Percentiles rank a stretch among this genome's conserved stretches.
phyloP scores from a whole-genome alignment of 371 early-diverging fungal genomes.

The Lichtheimia corymbifera region DNA sequence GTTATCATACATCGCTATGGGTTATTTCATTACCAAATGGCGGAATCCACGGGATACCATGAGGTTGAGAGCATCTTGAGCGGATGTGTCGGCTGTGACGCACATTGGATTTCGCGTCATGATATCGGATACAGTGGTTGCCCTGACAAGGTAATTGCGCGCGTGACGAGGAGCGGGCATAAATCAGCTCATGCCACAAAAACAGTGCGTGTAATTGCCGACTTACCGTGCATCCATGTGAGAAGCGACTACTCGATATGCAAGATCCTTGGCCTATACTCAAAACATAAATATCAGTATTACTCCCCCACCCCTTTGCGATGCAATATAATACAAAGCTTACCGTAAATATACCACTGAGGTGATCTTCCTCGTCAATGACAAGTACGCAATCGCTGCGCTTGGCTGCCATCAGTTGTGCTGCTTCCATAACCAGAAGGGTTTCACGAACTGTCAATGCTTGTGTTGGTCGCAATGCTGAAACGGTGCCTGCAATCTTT shows the following conservation, averaged over 20 bases:
- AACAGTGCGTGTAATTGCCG: neutral
- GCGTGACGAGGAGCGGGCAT: neutral
- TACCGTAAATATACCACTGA: slow-evolving; percentile 91
- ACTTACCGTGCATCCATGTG: slow-evolving; percentile 49
- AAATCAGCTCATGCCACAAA: neutral
- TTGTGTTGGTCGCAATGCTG: slow-evolving; percentile 85
- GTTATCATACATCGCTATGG: no score
- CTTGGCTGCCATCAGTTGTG: slow-evolving; percentile 97
- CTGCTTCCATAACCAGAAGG: slow-evolving; percentile 88
- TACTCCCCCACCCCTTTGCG: neutral
- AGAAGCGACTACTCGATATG: slow-evolving; percentile 42
- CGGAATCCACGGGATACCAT: slow-evolving; percentile 96
- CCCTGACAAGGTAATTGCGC: slow-evolving; percentile 19
- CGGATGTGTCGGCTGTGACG: slow-evolving; percentile 79
- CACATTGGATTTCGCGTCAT: slow-evolving; percentile 93
- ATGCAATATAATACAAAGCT: neutral
- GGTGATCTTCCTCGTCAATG: slow-evolving; percentile 86
- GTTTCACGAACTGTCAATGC: slow-evolving; percentile 92
- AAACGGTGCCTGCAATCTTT: slow-evolving; percentile 82
- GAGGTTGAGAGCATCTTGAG: slow-evolving; percentile 90
- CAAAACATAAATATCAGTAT: neutral
- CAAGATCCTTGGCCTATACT: slow-evolving; percentile 38
- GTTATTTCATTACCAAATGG: slow-evolving; percentile 72
- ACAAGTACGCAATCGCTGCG: slow-evolving; percentile 92
- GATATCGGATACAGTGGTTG: slow-evolving; percentile 82